These are phyloP conservation scores for Jatropha multifida DNA, from an alignment of 441 rosid species.

Conservation along the genomic window DNA sequence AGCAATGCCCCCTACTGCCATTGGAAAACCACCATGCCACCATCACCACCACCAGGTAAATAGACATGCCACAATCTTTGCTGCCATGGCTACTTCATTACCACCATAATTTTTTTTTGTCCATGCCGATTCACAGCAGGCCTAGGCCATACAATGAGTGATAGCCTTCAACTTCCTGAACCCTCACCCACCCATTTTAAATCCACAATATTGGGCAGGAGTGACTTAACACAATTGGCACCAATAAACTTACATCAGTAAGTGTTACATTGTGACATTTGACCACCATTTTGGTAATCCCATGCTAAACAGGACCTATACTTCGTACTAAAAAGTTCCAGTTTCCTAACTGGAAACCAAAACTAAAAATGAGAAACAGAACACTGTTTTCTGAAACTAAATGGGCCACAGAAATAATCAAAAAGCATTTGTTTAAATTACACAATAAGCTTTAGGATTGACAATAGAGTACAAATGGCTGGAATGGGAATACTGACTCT, in stretches of 20 bases:
- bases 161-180: not conserved
- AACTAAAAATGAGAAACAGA: not conserved
- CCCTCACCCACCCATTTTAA: not conserved
- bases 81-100: not conserved
- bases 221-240: not conserved
- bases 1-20: not conserved
- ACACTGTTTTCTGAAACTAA: not conserved
- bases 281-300: not conserved
- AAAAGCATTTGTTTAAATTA: not conserved
- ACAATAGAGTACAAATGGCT: conserved; percentile 4
- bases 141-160: not conserved
- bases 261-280: not conserved
- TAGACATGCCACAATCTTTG: not conserved
- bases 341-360: not conserved
- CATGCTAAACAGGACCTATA: not conserved
- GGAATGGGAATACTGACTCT: conserved; percentile 51
- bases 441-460: not conserved
- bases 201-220: not conserved
- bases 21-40: not conserved
- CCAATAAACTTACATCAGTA: not conserved
- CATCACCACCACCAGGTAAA: not conserved
- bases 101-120: not conserved
- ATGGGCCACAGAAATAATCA: not conserved
- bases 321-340: not conserved
- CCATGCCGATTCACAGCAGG: not conserved